A percentile compares a stretch with the other conserved stretches of the same genome.
Evolutionary conservation across 1,139 yeast genomes (phyloP).

Genomic region (Debaryomyces psychrophilus): DNA sequence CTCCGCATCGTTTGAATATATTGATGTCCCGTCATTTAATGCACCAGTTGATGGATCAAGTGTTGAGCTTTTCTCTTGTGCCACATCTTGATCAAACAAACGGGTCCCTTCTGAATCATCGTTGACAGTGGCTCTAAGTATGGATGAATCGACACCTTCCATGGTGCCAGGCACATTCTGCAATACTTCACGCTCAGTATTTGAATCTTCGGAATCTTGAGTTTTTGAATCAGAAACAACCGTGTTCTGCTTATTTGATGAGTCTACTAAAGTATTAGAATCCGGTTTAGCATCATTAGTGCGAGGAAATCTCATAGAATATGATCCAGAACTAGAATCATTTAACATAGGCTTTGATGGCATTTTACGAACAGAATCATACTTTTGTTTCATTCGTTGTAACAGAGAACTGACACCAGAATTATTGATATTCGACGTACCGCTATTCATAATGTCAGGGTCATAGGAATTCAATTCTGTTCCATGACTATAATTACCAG

Average conservation of each 20-base stretch:
- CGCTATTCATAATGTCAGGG: too few relatives aligned
- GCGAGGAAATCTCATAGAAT: constrained; percentile 3
- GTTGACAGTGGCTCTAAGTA: not conserved
- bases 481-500: not conserved
- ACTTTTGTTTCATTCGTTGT: too few relatives aligned
- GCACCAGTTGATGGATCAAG: constrained; percentile 8
- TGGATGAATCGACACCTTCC: constrained; percentile 3
- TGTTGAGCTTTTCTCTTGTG: not conserved
- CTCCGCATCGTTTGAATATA: not conserved
- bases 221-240: not conserved
- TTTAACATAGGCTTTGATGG: not conserved
- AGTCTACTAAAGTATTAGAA: not conserved
- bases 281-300: not conserved
- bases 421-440: not conserved
- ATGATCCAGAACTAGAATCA: not conserved
- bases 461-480: not conserved
- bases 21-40: constrained; percentile 5
- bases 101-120: not conserved
- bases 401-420: not conserved
- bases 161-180: constrained; percentile 2
- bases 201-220: not conserved
- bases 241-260: not conserved
- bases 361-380: not conserved
- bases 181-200: not conserved
- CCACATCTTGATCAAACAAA: not conserved